These are phyloP conservation scores for Alternaria sp. DNA, from an alignment of 2,329 filamentous ascomycete genomes.

Conservation along the genomic window DNA sequence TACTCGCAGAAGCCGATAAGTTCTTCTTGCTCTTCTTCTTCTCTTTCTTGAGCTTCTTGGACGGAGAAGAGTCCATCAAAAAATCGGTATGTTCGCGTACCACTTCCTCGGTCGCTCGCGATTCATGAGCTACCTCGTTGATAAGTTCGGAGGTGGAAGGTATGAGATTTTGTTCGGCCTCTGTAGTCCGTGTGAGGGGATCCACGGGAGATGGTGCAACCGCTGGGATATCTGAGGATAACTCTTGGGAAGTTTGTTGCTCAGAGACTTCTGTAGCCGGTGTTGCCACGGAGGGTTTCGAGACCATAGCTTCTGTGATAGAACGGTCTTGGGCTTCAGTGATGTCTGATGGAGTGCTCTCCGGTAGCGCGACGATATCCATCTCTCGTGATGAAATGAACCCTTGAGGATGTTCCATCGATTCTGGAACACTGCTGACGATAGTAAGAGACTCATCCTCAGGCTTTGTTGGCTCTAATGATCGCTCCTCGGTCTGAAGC, in stretches of 20 bases:
- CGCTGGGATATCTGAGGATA: not conserved
- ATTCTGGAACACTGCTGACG: not conserved
- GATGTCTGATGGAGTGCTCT: not conserved
- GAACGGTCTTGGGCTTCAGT: slow-evolving; percentile 7
- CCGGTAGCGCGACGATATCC: slow-evolving; percentile 5
- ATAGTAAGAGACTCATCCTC: not conserved
- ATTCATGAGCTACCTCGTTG: slow-evolving; percentile 18
- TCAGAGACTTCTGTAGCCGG: not conserved
- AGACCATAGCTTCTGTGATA: slow-evolving; percentile 7
- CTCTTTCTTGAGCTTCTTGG: slow-evolving; percentile 38
- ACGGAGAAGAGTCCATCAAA: slow-evolving; percentile 21
- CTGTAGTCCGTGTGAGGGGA: slow-evolving; percentile 4
- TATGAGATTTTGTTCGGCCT: slow-evolving; percentile 11
- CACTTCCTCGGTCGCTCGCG: slow-evolving; percentile 8
- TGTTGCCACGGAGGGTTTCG: not conserved
- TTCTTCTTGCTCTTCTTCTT: slow-evolving; percentile 43
- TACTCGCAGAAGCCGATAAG: slow-evolving; percentile 23
- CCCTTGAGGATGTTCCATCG: slow-evolving; percentile 2
- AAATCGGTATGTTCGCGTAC: slow-evolving; percentile 25
- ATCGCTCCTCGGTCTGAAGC: not conserved
- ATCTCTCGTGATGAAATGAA: not conserved
- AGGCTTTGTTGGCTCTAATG: not conserved
- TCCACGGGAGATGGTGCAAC: not conserved
- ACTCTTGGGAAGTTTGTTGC: not conserved
- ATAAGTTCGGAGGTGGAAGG: slow-evolving; percentile 1